A percentile compares a stretch with the other conserved stretches of the same genome.
phyloP scores from a whole-genome alignment of 352 stramenopile species.

The Plasmopara halstedii region DNA sequence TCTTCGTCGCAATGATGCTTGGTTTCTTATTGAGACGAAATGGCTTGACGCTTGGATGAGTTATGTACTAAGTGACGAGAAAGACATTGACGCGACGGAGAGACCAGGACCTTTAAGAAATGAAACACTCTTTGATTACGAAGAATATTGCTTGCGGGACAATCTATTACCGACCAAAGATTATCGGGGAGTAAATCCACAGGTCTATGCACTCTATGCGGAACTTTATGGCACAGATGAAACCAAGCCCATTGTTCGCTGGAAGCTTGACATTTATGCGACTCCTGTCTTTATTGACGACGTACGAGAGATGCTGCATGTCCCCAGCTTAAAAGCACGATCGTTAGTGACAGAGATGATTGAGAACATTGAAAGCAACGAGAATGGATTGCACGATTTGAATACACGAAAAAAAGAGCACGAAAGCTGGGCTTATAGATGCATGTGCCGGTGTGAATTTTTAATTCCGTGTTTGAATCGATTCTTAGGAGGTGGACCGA shows the following conservation, averaged over 20 bases:
- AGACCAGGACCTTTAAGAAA: conserved; percentile 62
- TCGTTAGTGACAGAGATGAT: conserved; percentile 57
- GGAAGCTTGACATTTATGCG: conserved; percentile 75
- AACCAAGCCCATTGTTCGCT: conserved; percentile 60
- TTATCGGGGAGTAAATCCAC: conserved; percentile 72
- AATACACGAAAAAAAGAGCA: conserved; percentile 27
- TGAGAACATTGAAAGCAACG: conserved; percentile 37
- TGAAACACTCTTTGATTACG: conserved; percentile 63
- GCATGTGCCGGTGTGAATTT: conserved; percentile 68
- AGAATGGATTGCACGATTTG: conserved; percentile 13
- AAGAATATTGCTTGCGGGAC: conserved; percentile 56
- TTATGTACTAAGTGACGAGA: conserved; percentile 62
- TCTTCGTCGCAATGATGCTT: conserved; percentile 60
- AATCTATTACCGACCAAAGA: conserved; percentile 54
- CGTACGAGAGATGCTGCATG: conserved; percentile 61
- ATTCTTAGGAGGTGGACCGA: conserved; percentile 53
- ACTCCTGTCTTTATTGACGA: conserved; percentile 74
- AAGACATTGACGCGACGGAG: conserved; percentile 36
- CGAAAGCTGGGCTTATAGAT: conserved; percentile 59
- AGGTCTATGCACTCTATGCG: conserved; percentile 68
- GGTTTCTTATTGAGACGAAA: conserved; percentile 68
- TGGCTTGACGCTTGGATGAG: conserved; percentile 80
- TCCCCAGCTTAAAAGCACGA: conserved; percentile 48
- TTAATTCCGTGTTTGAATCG: conserved; percentile 60
- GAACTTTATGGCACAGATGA: conserved; percentile 65